phyloP scores from a whole-genome alignment of 495 filamentous ascomycete genomes.

The Xylaria curta region DNA sequence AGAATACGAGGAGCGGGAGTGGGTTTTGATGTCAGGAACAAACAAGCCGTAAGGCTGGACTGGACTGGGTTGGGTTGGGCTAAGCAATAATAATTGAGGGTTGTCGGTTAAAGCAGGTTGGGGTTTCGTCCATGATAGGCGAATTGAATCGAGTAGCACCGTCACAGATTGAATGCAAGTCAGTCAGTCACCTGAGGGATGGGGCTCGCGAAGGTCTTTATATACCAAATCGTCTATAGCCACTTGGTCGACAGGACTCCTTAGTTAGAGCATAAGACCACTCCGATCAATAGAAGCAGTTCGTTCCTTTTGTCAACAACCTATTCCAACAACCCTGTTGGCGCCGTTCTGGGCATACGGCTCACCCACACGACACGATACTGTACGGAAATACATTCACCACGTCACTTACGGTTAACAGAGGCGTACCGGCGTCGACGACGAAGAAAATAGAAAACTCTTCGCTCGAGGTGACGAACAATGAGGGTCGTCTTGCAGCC shows the following conservation, averaged over 20 bases:
- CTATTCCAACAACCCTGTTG: slow-evolving; percentile 23
- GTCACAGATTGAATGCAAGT: slow-evolving; percentile 9
- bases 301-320: slow-evolving; percentile 18
- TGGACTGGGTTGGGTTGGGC: slow-evolving; percentile 23
- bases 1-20: slow-evolving; percentile 25
- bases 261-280: background rate
- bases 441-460: slow-evolving; percentile 32
- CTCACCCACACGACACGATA: slow-evolving; percentile 6
- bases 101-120: background rate
- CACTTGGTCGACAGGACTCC: background rate
- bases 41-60: slow-evolving; percentile 20
- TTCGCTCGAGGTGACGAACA: slow-evolving; percentile 39
- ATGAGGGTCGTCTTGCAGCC: slow-evolving; percentile 36
- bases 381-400: slow-evolving; percentile 5
- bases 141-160: slow-evolving; percentile 5
- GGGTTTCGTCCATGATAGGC: slow-evolving; percentile 23
- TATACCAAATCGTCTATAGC: slow-evolving; percentile 10
- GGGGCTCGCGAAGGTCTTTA: slow-evolving; percentile 24
- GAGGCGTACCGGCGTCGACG: slow-evolving; percentile 29
- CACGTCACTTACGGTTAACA: background rate
- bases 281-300: slow-evolving; percentile 12
- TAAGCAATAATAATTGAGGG: slow-evolving; percentile 16
- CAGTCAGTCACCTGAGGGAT: background rate
- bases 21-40: slow-evolving; percentile 23
- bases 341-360: slow-evolving; percentile 19